phyloP scores from a whole-genome alignment of 805 yeast species.

The Kuraishia capsulata region DNA sequence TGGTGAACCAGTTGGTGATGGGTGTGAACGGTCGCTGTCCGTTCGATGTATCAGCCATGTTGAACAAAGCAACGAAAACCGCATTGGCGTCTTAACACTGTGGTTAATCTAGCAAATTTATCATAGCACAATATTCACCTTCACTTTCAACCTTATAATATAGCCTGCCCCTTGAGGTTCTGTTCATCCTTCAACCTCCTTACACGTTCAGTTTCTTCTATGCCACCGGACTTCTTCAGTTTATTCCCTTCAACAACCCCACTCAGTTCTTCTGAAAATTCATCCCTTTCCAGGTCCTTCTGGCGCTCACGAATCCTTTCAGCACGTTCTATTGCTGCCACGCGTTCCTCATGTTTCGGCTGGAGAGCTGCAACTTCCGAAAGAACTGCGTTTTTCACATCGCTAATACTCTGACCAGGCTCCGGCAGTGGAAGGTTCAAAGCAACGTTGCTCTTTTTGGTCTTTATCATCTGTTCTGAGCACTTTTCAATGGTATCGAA shows the following conservation, averaged over 20 bases:
- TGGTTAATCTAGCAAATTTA: too few relatives aligned
- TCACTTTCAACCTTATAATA: too few relatives aligned
- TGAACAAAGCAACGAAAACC: too few relatives aligned
- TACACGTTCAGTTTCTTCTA: conserved; percentile 72
- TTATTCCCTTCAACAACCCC: conserved; percentile 73
- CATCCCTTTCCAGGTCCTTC: conserved; percentile 44
- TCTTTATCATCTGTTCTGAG: conserved; percentile 66
- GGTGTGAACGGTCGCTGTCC: too few relatives aligned
- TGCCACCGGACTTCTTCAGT: conserved; percentile 79
- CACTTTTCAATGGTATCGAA: conserved; percentile 75
- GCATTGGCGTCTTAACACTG: too few relatives aligned
- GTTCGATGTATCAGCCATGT: too few relatives aligned
- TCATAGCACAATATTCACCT: too few relatives aligned
- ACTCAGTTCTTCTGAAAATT: conserved; percentile 79
- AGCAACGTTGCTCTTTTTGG: conserved; percentile 29
- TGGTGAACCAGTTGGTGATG: too few relatives aligned
- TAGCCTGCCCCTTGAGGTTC: conserved; percentile 39
- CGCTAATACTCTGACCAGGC: conserved; percentile 54
- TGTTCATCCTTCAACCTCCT: conserved; percentile 63
- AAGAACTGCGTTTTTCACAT: conserved; percentile 68
- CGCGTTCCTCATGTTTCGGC: conserved; percentile 78
- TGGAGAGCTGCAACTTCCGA: conserved; percentile 67
- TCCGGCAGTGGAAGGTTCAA: conserved; percentile 28
- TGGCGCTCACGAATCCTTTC: conserved; percentile 74
- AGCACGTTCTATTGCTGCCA: conserved; percentile 84